phyloP scores from a whole-genome alignment of 2,329 filamentous ascomycete species.

The Paraconiothyrium brasiliense region DNA sequence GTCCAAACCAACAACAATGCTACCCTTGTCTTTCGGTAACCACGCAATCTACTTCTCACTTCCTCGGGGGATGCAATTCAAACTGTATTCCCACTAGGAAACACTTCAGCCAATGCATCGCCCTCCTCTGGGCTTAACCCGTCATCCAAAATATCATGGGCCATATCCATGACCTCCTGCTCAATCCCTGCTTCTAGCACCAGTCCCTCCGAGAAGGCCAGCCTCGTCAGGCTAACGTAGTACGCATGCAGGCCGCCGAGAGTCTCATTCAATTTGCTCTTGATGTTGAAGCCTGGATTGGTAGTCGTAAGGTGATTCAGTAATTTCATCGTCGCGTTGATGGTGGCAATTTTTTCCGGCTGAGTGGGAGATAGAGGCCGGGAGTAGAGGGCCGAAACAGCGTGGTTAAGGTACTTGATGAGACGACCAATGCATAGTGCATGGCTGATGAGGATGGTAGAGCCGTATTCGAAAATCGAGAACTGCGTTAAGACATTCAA shows the following conservation, averaged over 20 bases:
- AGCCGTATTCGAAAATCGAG: conserved; percentile 67
- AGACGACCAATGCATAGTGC: conserved; percentile 76
- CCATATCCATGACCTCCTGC: conserved; percentile 80
- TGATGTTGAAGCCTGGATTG: conserved; percentile 73
- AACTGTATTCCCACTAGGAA: conserved; percentile 40
- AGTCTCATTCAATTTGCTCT: conserved; percentile 74
- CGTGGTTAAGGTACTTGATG: conserved; percentile 78
- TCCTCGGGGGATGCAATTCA: conserved; percentile 1
- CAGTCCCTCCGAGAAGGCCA: conserved; percentile 86
- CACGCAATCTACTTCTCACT: too few species aligned
- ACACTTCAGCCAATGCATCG: conserved; percentile 64
- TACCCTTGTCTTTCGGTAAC: too few species aligned
- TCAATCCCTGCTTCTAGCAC: conserved; percentile 81
- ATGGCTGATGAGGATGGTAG: conserved; percentile 72
- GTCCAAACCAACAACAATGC: neutral
- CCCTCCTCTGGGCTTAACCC: conserved; percentile 82
- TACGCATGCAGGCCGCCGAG: conserved; percentile 83
- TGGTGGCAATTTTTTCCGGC: conserved; percentile 55
- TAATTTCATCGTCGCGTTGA: conserved; percentile 70
- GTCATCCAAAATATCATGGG: conserved; percentile 82
- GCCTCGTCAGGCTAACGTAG: conserved; percentile 77
- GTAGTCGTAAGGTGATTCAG: conserved; percentile 67
- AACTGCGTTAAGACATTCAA: conserved; percentile 64
- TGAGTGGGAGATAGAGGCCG: conserved; percentile 45
- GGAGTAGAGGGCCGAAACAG: conserved; percentile 69